Evolutionary conservation across 371 early-diverging fungal species (phyloP), one percentile per base, ranked within the genome.

Genomic region (Umbelopsis sp.): DNA sequence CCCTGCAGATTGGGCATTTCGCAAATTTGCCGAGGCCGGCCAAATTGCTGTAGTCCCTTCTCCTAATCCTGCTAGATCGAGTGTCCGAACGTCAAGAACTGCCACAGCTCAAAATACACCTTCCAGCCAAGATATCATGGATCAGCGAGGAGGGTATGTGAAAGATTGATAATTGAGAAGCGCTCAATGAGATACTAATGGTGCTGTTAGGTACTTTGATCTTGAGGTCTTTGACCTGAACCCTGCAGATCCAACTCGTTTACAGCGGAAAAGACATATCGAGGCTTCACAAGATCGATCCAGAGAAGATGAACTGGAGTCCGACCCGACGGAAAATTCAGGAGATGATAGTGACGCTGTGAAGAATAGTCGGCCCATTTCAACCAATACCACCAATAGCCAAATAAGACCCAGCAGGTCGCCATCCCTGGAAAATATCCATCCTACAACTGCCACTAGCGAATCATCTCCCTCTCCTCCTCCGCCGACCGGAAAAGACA

Each of bases 81-180:
- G 57, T 57, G 57, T 12, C 2, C 18, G 29, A 12, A 25, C 57
- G 2, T 57, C 57, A 18, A 35, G 37, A 9, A 29, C 18, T 57
- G 57, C 16, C 35, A 35, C 57, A 10, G 37, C n/a, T 18, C 35
- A 29, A 29, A 57, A 35, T 35, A 57, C 57, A 32, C 57, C 57
- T 29, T 57, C 57, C 10, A 57, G 57, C 57, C 57, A 57, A 35
- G 57, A 35, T 57, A 57, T 57, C 57, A 57, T 57, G 57, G 57
- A 57, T 57, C 57, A 57, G 35, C 11, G 57, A 35, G 57, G 35
- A 12, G 57, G 57, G 57, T 57, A 57, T 3, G 37, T 37, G 41
- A 10, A 41, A 10, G 2, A 41, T 41, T 12, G 41, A 41, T 7
- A 41, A 41, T 4, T 0, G 29, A 29, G 29, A 29, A 3, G 29